These are phyloP conservation scores for Ulvella scutata DNA, from an alignment of 139 green algal genomes.

Conservation along the genomic window DNA sequence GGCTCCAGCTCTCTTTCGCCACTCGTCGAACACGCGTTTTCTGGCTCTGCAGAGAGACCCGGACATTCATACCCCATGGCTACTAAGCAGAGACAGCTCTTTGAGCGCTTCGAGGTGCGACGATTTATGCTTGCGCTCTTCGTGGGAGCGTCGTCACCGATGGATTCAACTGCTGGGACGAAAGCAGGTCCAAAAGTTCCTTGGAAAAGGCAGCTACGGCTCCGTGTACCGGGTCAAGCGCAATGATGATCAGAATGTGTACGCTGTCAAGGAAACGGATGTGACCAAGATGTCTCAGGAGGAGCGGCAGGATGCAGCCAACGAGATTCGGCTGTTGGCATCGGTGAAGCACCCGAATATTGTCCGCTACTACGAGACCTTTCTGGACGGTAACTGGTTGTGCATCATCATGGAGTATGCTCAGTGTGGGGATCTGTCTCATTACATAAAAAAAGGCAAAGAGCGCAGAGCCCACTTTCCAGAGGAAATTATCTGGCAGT, in stretches of 20 bases:
- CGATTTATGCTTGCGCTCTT: neutral
- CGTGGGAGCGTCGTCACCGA: neutral
- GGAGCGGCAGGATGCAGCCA: conserved; percentile 50
- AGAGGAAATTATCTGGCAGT: conserved; percentile 64
- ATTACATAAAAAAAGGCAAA: conserved; percentile 42
- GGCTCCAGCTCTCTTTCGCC: neutral
- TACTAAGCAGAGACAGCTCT: neutral
- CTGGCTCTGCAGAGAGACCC: too few relatives aligned
- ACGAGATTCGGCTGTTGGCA: conserved; percentile 57
- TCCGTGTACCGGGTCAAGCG: conserved; percentile 51
- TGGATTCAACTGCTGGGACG: neutral
- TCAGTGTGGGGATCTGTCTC: conserved; percentile 39
- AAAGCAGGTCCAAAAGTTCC: conserved; percentile 45
- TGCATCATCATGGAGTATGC: conserved; percentile 74
- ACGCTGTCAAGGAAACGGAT: conserved; percentile 65
- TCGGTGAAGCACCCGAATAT: conserved; percentile 43
- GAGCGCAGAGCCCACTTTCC: conserved; percentile 38
- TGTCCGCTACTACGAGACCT: conserved; percentile 58
- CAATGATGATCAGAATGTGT: conserved; percentile 38
- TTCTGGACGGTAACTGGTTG: conserved; percentile 52
- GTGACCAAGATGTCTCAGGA: conserved; percentile 38
- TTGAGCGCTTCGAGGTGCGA: neutral
- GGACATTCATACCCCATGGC: neutral
- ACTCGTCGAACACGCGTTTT: neutral
- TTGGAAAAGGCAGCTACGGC: conserved; percentile 61